phyloP scores from a whole-genome alignment of 345 rosid genomes.

The Bruguiera gymnorhiza region DNA sequence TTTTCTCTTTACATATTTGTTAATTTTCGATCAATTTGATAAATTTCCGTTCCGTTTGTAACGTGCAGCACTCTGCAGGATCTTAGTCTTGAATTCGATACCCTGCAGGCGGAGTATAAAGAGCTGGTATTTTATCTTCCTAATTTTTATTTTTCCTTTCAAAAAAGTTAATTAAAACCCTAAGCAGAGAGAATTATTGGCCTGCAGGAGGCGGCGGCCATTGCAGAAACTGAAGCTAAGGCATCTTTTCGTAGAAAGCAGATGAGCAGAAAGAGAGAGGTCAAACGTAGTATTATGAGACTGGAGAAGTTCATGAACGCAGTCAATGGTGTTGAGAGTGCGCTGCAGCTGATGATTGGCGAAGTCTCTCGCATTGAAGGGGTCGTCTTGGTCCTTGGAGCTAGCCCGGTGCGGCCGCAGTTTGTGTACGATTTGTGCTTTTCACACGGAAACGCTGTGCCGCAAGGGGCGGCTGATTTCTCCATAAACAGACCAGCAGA shows the following conservation, averaged over 20 bases:
- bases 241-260: slow-evolving; percentile 49
- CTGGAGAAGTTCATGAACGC: slow-evolving; percentile 63
- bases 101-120: slow-evolving; percentile 38
- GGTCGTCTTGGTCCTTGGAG: slow-evolving; percentile 63
- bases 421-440: slow-evolving; percentile 60
- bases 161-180: slow-evolving; percentile 9
- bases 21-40: neutral
- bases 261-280: slow-evolving; percentile 57
- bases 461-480: slow-evolving; percentile 41
- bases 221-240: slow-evolving; percentile 41
- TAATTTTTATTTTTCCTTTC: slow-evolving; percentile 10
- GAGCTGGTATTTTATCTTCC: slow-evolving; percentile 61
- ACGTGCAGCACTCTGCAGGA: slow-evolving; percentile 74
- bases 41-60: neutral
- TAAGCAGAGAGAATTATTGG: slow-evolving; percentile 22
- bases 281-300: slow-evolving; percentile 59
- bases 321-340: slow-evolving; percentile 45
- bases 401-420: slow-evolving; percentile 73
- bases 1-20: neutral
- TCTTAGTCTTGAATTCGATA: slow-evolving; percentile 53
- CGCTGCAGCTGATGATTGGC: slow-evolving; percentile 46
- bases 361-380: slow-evolving; percentile 43
- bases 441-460: slow-evolving; percentile 28
- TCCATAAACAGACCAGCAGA: slow-evolving; percentile 56
- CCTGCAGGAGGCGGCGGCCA: slow-evolving; percentile 46